Base-by-base conservation (phyloP, 805 yeast genomes). In the Soucietia sequanensis region DNA sequence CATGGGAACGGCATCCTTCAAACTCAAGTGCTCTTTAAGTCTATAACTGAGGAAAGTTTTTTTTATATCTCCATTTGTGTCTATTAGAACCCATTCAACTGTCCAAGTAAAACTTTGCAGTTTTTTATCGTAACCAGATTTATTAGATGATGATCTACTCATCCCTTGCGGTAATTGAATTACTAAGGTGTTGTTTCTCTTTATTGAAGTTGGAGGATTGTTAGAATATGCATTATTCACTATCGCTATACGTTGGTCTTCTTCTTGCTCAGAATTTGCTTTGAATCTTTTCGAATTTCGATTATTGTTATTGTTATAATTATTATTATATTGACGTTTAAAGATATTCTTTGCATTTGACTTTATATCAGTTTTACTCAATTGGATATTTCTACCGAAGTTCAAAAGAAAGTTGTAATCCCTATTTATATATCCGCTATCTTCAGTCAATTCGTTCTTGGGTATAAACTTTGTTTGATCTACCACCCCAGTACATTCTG, bases 321-420 rank as follows among this genome's bases (percentile, higher is more conserved):
- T 42, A 11, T 38, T 31, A 18, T 35, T 37, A 27, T 37, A 41
- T 2, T 45, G 41, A 13, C 69, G 43, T 38, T 57, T 62, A 41
- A 73, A 57, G 15, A 70, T 68, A 44, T 68, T 74, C 47, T 60
- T 70, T 30, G 74, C 75, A 15, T 42, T 45, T 4, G 35, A 30
- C 38, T 64, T 71, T 5, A 62, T 48, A 50, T 81, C 91, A 0
- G 56, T 57, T 46, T 77, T 80, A 6, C 79, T 75, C 11, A 85
- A 55, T n/a, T 70, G 69, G 10, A 88, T 65, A 2, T 70, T 57
- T 28, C 97, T 62, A 31, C 80, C 80, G 35, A 86, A 47, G 14
- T 62, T 65, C 38, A 76, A 65, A 21, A 90, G 59, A 50, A 85
- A 86, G 52, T 86, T 83, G 56, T 88, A 90, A 54, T 90, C 97